Percentiles rank a stretch among this genome's conserved stretches.
phyloP scores from a whole-genome alignment of 331 rosid species.

The Telfairia occidentalis region DNA sequence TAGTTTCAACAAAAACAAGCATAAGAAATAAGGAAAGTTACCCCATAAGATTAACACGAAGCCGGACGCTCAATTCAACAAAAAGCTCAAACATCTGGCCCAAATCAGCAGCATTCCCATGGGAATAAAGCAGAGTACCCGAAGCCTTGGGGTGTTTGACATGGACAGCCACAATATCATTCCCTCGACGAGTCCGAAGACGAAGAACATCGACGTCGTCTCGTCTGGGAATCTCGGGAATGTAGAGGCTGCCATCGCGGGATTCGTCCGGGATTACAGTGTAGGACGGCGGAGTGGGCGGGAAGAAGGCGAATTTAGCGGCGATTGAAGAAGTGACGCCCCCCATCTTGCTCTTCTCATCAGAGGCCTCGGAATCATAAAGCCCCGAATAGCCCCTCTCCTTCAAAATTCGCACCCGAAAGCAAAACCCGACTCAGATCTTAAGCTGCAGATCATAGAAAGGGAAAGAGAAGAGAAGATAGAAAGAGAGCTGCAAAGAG shows the following conservation, averaged over 20 bases:
- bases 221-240: conserved; percentile 65
- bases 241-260: conserved; percentile 19
- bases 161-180: conserved; percentile 62
- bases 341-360: conserved; percentile 55
- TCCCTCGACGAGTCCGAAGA: conserved; percentile 71
- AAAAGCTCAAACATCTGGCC: conserved; percentile 94
- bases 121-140: conserved; percentile 69
- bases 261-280: conserved; percentile 38
- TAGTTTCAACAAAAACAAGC: background rate
- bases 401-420: background rate
- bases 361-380: conserved; percentile 36
- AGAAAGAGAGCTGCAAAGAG: background rate
- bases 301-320: conserved; percentile 90
- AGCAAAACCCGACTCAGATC: background rate
- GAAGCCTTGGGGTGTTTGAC: conserved; percentile 74
- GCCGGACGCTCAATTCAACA: conserved; percentile 67
- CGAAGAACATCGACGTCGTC: conserved; percentile 71
- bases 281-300: conserved; percentile 84
- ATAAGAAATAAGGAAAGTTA: conserved; percentile 14
- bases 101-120: conserved; percentile 93
- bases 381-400: background rate
- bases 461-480: background rate
- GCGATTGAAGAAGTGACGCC: conserved; percentile 95
- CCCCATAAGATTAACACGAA: conserved; percentile 87
- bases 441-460: background rate